Base-by-base conservation (phyloP, 2,329 filamentous ascomycete genomes). In the Neonectria punicea region DNA sequence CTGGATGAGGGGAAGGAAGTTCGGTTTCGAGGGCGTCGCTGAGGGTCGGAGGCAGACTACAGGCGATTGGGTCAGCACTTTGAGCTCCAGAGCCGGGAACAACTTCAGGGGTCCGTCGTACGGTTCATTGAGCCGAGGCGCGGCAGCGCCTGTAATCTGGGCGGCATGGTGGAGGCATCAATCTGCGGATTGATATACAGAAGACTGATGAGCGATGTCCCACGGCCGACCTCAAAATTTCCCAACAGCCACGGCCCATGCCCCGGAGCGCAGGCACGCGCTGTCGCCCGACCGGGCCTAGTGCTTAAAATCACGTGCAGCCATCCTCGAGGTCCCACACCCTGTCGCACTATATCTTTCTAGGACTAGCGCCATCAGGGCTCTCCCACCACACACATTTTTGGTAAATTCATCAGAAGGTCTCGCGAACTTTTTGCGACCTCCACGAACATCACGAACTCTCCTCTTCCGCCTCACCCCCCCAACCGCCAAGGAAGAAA, bases 41-140 rank as follows among this genome's bases (percentile, higher is more conserved):
- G 85, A 80, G 58, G 87, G 87, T 66, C 88, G 87, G 44, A 90
- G 82, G 77, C 87, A 89, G 80, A 90, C 88, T 90, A 71, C 22
- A 16, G 61, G 51, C 59, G 58, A 74, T 74, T 67, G 68, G 71
- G 72, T 75, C 49, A 74, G 65, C 73, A 70, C 72, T 28, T 32
- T n/a, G 32, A 57, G 41, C 18, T 5, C 34, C 6, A 28, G 39
- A 5, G 18, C 13, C 34, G 34, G 55, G 2, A 18, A 3, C 18
- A 18, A 10, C 4, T 5, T n/a, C 61, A 2, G 3, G 30, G n/a
- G 16, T 14, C 11, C 18, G 18, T 71, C 87, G 80, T 83, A 93
- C 91, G 82, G 72, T 84, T 87, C 63, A 91, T 78, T 32, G 82
- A 83, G 77, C 86, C 86, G 58, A 91, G 81, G 78, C 88, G 85